Percentiles rank a stretch among this genome's conserved stretches.
Conservation (phyloP, 441 rosid species). For the Breynia disticha region DNA sequence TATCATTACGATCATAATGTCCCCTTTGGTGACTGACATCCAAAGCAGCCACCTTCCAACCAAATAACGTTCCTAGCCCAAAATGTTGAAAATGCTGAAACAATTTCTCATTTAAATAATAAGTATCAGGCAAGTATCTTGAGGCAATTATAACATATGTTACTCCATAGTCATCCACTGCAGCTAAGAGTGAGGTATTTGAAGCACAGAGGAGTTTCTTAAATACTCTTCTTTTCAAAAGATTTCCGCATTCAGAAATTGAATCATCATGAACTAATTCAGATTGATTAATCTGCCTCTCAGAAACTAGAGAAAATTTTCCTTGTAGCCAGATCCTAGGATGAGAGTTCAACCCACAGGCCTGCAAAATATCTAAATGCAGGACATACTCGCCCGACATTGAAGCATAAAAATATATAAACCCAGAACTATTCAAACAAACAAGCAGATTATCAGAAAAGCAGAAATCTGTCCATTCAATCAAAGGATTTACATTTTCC, state of each 20-base stretch:
- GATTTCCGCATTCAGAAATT: constrained; percentile 18
- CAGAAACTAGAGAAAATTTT: constrained; percentile 21
- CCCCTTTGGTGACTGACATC: constrained; percentile 51
- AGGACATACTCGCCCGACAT: constrained; percentile 60
- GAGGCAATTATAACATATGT: constrained; percentile 48
- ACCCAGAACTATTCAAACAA: constrained; percentile 72
- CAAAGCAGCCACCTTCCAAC: constrained; percentile 68
- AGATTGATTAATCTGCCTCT: constrained; percentile 21
- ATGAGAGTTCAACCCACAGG: constrained; percentile 37
- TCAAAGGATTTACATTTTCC: constrained; percentile 25
- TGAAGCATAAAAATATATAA: constrained; percentile 49
- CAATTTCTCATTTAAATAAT: constrained; percentile 28
- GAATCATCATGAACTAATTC: constrained; percentile 27
- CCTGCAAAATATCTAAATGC: constrained; percentile 46
- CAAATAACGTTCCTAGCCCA: constrained; percentile 58
- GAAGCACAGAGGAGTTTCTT: constrained; percentile 65
- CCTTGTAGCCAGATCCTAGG: constrained; percentile 24
- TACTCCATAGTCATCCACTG: constrained; percentile 67
- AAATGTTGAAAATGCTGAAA: constrained; percentile 43
- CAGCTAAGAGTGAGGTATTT: constrained; percentile 67
- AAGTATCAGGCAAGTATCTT: constrained; percentile 39
- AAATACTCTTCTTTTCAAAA: constrained; percentile 44
- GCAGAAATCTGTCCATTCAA: constrained; percentile 76
- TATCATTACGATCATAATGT: constrained; percentile 18
- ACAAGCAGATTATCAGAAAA: constrained; percentile 75